Evolutionary conservation across 2,329 filamentous ascomycete species (phyloP), one percentile per base, ranked within the genome.

Genomic region (Colletotrichum truncatum): DNA sequence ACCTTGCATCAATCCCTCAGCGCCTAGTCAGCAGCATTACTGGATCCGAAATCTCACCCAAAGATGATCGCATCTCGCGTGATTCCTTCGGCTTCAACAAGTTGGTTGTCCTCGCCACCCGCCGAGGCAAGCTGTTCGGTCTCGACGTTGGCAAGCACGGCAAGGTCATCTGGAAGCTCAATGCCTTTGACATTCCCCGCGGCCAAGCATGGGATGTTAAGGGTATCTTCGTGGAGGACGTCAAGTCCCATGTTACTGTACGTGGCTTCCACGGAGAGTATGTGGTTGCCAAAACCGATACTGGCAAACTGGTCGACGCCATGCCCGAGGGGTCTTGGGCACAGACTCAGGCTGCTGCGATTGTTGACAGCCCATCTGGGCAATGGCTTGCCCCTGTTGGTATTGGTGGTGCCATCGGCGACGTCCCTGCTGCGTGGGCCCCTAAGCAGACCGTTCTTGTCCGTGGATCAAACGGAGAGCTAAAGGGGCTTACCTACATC

Each of bases 61-160:
- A 78, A 21, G 75, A 76, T 18, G 76, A 81, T 26, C 82, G 82
- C 6, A 80, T 91, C n/a, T 80, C 82, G 16, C 85, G 89, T 14
- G 92, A 96, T 72, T 88, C 85, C 38, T 98, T 98, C 76, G 95
- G 95, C 4, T 95, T 98, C 78, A 91, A 93, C 76, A 97, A 97
- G 78, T 81, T 95, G 30, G 87, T 94, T 6, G 83, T 98, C 62
- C 82, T 97, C 53, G 94, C 91, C 6, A 97, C 94, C 2, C 85
- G 88, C 58, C 90, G 89, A 61, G 94, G 94, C 12, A 90, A 92
- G 69, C 80, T 98, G 16, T 91, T 94, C 69, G 93, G 91, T 3
- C 81, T 99, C 18, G 90, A 97, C 76, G 88, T 90, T 32, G 93
- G 90, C 23, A 90, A 89, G 64, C 84, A 91, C 11, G 94, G 94